These are phyloP conservation scores for Melaleuca quinquenervia DNA, from an alignment of 345 rosid species.

Conservation along the genomic window DNA sequence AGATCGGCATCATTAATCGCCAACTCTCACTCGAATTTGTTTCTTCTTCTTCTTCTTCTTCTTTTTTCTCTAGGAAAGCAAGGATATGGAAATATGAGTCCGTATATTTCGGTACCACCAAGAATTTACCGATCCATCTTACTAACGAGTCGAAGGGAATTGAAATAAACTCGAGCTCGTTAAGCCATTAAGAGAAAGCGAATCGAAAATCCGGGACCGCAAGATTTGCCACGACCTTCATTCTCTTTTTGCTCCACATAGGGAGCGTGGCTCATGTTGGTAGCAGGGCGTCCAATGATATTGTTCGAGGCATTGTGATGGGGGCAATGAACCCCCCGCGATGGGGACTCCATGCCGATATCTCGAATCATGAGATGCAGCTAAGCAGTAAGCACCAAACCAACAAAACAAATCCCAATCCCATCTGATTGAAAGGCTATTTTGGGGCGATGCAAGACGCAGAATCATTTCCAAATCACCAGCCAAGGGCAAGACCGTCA, in stretches of 20 bases:
- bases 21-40: no score
- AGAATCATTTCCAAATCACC: neutral
- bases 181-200: no score
- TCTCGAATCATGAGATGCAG: neutral
- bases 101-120: neutral
- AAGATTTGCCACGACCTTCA: neutral
- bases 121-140: neutral
- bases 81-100: neutral
- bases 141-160: no score
- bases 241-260: neutral
- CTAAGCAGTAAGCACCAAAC: neutral
- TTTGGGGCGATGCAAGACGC: conserved; percentile 5
- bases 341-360: neutral
- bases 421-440: conserved; percentile 8
- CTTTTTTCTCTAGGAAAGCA: no score
- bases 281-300: no score
- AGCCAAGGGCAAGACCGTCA: neutral
- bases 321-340: neutral
- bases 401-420: neutral
- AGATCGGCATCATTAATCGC: neutral
- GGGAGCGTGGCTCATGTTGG: neutral
- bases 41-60: no score
- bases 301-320: neutral
- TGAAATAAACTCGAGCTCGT: no score
- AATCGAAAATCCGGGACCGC: neutral